Evolutionary conservation across 495 filamentous ascomycete species (phyloP), one percentile per base, ranked within the genome.

Genomic region (Geoglossum glabrum): DNA sequence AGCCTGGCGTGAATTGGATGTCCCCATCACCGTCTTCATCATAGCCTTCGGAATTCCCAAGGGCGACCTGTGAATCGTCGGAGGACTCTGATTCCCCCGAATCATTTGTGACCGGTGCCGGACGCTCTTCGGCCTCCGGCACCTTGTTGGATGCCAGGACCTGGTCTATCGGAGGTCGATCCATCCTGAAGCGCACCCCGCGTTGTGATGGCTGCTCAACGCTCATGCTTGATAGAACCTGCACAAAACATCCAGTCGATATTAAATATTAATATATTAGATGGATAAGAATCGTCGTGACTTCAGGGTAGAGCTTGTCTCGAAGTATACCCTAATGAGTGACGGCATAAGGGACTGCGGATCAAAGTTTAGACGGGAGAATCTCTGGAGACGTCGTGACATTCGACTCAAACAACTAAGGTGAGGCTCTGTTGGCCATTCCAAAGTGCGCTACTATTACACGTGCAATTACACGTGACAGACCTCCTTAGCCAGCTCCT

Each of bases 31-130:
- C 69, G 27, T 70, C 68, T 56, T 70, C 70, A 55, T 67, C 62
- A 59, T 68, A 67, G 51, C 68, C 72, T 55, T 76, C 73, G 54
- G 73, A 68, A 33, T 72, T 71, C 57, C 76, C 72, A 23, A 68
- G 67, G 61, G 72, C 61, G 64, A 68, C 67, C 10, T 67, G 62
- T 40, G 76, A 77, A 43, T 84, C 82, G 59, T 78, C 78, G 23
- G 81, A 84, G 5, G 79, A 81, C 40, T 72, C 76, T 31, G 81
- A 83, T 59, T 73, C 79, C 40, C 80, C 81, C 26, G 81, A 84
- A 64, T 85, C 83, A 65, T 74, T 65, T 67, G 69, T 55, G 70
- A 71, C 63, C 64, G 56, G 15, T 38, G 74, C 75, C 52, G 80
- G 73, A 51, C 78, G 76, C 68, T 80, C 78, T 74, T 78, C 76